phyloP scores from a whole-genome alignment of 2,329 filamentous ascomycete species.

The Monosporascus sp. region DNA sequence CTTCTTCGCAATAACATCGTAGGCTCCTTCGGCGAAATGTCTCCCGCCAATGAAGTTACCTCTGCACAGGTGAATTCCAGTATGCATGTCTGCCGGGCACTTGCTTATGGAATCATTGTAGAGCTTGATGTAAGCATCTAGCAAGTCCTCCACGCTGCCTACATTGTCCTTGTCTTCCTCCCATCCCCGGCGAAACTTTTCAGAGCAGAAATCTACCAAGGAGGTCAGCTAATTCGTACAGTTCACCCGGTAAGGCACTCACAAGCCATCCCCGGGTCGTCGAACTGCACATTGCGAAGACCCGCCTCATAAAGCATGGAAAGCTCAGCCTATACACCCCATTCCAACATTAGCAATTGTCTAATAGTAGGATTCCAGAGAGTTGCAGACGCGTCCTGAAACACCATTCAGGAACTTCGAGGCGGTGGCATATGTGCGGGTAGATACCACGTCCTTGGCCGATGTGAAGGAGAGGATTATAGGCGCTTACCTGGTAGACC shows the following conservation, averaged over 20 bases:
- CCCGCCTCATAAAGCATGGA: slow-evolving; percentile 57
- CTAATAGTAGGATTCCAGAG: too few species aligned
- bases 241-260: slow-evolving; percentile 24
- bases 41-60: slow-evolving; percentile 62
- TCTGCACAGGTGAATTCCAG: slow-evolving; percentile 71
- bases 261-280: slow-evolving; percentile 64
- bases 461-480: neutral
- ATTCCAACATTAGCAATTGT: neutral
- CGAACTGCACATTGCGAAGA: slow-evolving; percentile 61
- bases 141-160: slow-evolving; percentile 62
- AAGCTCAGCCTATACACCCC: slow-evolving; percentile 41
- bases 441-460: too few species aligned
- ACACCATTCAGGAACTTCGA: neutral
- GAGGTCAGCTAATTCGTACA: neutral
- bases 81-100: slow-evolving; percentile 64
- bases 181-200: slow-evolving; percentile 67
- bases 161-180: slow-evolving; percentile 62
- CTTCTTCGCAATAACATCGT: slow-evolving; percentile 62
- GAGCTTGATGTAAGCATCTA: slow-evolving; percentile 70
- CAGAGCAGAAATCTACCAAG: slow-evolving; percentile 63
- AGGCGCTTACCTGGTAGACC: slow-evolving; percentile 46
- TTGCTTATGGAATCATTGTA: slow-evolving; percentile 68
- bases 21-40: slow-evolving; percentile 62
- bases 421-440: too few species aligned
- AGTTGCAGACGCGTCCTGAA: neutral